Percentiles rank a stretch among this genome's conserved stretches.
These are phyloP conservation scores for Microglena sp. DNA, from an alignment of 139 green algal species.

Conservation along the genomic window DNA sequence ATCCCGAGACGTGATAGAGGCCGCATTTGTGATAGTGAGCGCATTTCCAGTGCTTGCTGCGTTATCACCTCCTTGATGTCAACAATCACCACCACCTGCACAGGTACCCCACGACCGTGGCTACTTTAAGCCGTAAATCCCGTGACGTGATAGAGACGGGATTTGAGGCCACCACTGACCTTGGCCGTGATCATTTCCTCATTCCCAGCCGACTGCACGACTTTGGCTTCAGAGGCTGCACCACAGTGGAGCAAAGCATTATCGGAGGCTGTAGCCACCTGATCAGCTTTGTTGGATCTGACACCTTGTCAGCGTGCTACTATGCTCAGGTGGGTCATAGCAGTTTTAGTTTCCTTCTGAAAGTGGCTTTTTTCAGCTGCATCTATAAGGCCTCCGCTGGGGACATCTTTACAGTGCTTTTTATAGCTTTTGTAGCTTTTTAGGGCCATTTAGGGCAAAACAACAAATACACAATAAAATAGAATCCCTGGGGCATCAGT, in stretches of 20 bases:
- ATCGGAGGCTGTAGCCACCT: constrained; percentile 80
- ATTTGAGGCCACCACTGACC: constrained; percentile 64
- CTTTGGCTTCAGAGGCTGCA: constrained; percentile 65
- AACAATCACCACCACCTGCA: no score
- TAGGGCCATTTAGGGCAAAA: no score
- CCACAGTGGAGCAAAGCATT: constrained; percentile 71
- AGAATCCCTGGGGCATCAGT: no score
- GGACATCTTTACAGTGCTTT: no score
- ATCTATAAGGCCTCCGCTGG: no score
- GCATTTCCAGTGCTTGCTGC: no score
- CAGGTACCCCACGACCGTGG: constrained; percentile 82
- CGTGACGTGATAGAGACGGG: constrained; percentile 65
- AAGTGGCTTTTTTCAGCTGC: no score
- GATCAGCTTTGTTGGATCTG: constrained; percentile 74
- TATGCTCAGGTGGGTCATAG: constrained; percentile 62
- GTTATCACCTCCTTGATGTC: no score
- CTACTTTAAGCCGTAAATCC: constrained; percentile 64
- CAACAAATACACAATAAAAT: no score
- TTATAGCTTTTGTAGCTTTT: no score
- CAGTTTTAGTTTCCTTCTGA: no score
- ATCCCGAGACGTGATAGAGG: constrained; percentile 64
- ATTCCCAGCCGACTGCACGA: constrained; percentile 49
- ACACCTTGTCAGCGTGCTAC: constrained; percentile 81
- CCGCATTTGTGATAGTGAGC: constrained; percentile 57
- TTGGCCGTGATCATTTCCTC: constrained; percentile 32